Evolutionary conservation across 2,329 filamentous ascomycete genomes (phyloP).

Genomic region (Ascochyta viciae-villosae): DNA sequence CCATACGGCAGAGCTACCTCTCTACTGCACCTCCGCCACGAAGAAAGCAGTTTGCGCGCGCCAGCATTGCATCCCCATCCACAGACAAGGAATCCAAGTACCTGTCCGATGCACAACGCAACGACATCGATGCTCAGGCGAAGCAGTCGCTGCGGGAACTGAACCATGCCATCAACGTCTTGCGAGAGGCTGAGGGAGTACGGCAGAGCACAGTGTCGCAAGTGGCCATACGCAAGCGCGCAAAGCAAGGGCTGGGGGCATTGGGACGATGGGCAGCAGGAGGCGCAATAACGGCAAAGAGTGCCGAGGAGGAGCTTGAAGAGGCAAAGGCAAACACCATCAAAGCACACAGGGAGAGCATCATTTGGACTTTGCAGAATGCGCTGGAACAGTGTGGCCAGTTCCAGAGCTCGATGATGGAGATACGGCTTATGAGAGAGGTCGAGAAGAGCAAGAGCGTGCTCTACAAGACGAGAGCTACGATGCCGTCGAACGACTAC

Average conservation of each 20-base stretch:
- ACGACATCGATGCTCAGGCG: constrained; percentile 85
- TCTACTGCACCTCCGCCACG: constrained; percentile 74
- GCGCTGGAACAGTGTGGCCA: constrained; percentile 77
- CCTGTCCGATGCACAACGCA: constrained; percentile 81
- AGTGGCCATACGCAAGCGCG: constrained; percentile 74
- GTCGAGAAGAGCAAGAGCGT: constrained; percentile 89
- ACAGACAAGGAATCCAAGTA: constrained; percentile 59
- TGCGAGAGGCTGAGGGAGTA: constrained; percentile 82
- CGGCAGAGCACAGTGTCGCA: constrained; percentile 77
- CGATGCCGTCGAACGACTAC: constrained; percentile 35
- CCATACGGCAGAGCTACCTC: constrained; percentile 89
- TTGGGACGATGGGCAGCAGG: constrained; percentile 73
- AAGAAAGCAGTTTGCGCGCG: constrained; percentile 56
- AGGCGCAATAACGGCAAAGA: constrained; percentile 60
- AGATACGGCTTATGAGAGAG: constrained; percentile 81
- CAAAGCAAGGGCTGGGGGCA: constrained; percentile 66
- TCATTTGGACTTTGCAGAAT: constrained; percentile 82
- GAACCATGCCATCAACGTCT: constrained; percentile 77
- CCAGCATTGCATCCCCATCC: constrained; percentile 36
- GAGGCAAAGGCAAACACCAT: constrained; percentile 73
- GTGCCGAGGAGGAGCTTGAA: constrained; percentile 72
- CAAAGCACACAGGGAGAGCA: constrained; percentile 76
- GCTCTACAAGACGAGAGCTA: constrained; percentile 70
- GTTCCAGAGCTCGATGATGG: constrained; percentile 91
- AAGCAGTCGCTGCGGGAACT: constrained; percentile 86